phyloP scores from a whole-genome alignment of 2,329 filamentous ascomycete genomes.

The Aureobasidium lini region DNA sequence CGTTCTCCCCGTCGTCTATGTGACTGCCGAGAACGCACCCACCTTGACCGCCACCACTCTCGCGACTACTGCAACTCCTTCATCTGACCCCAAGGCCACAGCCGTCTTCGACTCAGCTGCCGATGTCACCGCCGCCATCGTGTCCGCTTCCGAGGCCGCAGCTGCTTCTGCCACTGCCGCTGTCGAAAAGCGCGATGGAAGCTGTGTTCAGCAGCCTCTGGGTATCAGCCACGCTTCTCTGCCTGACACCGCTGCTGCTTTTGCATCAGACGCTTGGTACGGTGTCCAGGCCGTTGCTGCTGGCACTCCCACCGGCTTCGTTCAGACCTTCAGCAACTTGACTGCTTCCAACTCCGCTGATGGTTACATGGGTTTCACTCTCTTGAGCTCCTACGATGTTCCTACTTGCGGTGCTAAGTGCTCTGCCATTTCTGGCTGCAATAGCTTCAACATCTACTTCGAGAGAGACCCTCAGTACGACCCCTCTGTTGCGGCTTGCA shows the following conservation, averaged over 20 bases:
- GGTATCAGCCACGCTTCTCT: not conserved
- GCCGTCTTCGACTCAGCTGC: constrained; percentile 6
- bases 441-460: constrained; percentile 15
- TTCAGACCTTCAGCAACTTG: constrained; percentile 18
- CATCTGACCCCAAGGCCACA: not conserved
- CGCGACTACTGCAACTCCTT: not conserved
- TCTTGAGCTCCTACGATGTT: constrained; percentile 12
- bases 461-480: constrained; percentile 18
- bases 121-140: not conserved
- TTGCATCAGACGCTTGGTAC: constrained; percentile 15
- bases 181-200: constrained; percentile 1
- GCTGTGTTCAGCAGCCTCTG: constrained; percentile 4
- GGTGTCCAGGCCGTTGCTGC: not conserved
- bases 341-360: constrained; percentile 20
- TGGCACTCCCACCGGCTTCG: constrained; percentile 16
- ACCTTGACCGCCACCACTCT: constrained; percentile 6
- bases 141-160: not conserved
- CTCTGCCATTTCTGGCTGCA: constrained; percentile 13
- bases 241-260: constrained; percentile 12
- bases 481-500: constrained; percentile 26
- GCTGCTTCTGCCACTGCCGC: not conserved
- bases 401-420: constrained; percentile 13
- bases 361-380: not conserved
- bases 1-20: constrained; percentile 8
- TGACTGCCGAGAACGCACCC: not conserved